Evolutionary conservation across 176 grass and related monocot species (phyloP), one percentile per base, ranked within the genome.

Genomic region (Phragmites australis): DNA sequence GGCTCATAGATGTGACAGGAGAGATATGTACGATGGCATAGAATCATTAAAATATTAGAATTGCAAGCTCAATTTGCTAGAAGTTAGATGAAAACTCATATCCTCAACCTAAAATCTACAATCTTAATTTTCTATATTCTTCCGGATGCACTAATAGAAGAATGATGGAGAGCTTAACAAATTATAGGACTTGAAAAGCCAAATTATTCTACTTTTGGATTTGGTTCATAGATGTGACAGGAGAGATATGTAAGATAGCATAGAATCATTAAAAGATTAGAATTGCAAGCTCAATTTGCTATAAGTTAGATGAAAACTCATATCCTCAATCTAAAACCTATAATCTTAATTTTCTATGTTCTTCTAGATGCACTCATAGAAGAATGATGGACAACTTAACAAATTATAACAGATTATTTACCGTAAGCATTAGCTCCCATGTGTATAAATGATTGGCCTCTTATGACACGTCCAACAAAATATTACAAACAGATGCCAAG

Each of bases 401-500:
- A 59, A 68, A 68, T 11, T 51, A 55, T 70, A 81, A 66, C 50
- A 85, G n/a, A 80, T 21, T 77, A 63, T 89, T 73, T 86, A 97
- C 95, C 48, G 90, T 89, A 79, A 94, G 92, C 85, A 97, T 94
- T 18, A 93, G 90, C 47, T 97, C 83, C 95, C 90, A 97, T 92
- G 93, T 77, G 83, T 80, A 75, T 21, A 89, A 86, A 66, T 98
- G 92, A 63, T 89, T 83, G 46, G 85, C 85, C 43, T 92, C 86
- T 83, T 94, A 90, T 40, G 95, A 98, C 41, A 94, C 88, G 8
- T 93, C 90, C 82, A 98, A 74, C 84, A 98, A 74, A 72, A 91
- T 65, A 77, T 98, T 98, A 39, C 95, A 98, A 83, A 98, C 84
- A n/a, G 95, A 98, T 78, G 95, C 90, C 80, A 98, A 83, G 77